A percentile compares a stretch with the other conserved stretches of the same genome.
Conservation (phyloP, 2,329 filamentous ascomycete genomes). For the Cordyceps sp. region DNA sequence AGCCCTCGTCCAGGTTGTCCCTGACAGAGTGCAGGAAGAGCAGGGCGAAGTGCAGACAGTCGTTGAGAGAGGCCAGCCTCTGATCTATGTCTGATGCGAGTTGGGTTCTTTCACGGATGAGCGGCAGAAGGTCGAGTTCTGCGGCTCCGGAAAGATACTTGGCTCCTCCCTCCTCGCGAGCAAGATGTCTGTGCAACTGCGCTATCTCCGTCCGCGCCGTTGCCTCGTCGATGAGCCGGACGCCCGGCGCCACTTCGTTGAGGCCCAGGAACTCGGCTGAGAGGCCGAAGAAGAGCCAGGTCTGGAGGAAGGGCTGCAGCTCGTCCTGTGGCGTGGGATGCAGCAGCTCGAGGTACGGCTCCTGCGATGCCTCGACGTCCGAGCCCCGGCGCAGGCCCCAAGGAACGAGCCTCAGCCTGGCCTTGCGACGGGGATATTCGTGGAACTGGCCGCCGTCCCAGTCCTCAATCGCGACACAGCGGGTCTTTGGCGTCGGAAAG, state of each 20-base stretch:
- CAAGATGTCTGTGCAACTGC: conserved; percentile 2
- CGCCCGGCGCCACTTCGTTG: conserved; percentile 7
- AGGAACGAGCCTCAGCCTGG: conserved; percentile 3
- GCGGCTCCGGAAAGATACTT: conserved; percentile 1
- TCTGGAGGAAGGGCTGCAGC: conserved; percentile 12
- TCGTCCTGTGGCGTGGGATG: conserved; percentile 8
- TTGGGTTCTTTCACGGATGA: conserved; percentile 4
- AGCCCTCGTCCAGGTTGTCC: conserved; percentile 6
- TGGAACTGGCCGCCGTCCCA: conserved; percentile 12
- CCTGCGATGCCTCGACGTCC: not conserved
- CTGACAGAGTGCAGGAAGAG: conserved; percentile 5
- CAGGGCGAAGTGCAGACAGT: conserved; percentile 6
- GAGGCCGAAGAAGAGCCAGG: conserved; percentile 17
- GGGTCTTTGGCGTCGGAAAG: not conserved
- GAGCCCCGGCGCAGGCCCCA: conserved; percentile 2
- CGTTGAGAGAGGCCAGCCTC: conserved; percentile 6
- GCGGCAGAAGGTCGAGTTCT: not conserved
- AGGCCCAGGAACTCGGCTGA: conserved; percentile 12
- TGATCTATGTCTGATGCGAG: conserved; percentile 3
- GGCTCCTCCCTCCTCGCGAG: not conserved
- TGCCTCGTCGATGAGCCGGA: conserved; percentile 3
- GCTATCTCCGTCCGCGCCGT: conserved; percentile 4
- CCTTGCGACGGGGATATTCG: conserved; percentile 8
- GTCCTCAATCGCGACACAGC: conserved; percentile 7
- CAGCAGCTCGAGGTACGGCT: conserved; percentile 4